Evolutionary conservation across 352 stramenopile species (phyloP).

Genomic region (Detonula confervacea): DNA sequence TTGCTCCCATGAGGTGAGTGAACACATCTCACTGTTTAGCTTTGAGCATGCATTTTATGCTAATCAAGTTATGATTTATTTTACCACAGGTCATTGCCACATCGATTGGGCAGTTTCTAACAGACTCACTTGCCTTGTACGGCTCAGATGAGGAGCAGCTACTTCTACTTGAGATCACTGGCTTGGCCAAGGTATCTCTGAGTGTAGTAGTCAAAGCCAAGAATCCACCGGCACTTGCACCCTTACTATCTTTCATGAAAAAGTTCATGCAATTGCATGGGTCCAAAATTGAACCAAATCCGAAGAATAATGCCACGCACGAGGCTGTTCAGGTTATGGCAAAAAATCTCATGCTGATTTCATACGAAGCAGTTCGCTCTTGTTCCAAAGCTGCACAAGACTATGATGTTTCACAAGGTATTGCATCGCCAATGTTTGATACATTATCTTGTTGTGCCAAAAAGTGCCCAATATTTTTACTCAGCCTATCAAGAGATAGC

Average conservation of each 20-base stretch:
- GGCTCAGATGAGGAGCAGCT: slow-evolving; percentile 28
- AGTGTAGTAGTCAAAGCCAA: slow-evolving; percentile 12
- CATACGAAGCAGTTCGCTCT: slow-evolving; percentile 42
- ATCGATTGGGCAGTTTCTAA: slow-evolving; percentile 33
- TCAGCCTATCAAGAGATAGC: slow-evolving; percentile 42
- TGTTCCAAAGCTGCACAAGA: too few relatives aligned
- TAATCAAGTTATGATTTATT: too few relatives aligned
- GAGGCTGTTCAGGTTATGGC: slow-evolving; percentile 26
- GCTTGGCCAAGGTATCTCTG: slow-evolving; percentile 27
- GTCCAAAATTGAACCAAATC: slow-evolving; percentile 14
- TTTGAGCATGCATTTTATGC: too few relatives aligned
- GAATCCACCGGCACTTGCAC: slow-evolving; percentile 21
- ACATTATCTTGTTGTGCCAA: slow-evolving; percentile 47
- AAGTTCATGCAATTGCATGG: slow-evolving; percentile 39
- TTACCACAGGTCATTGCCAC: slow-evolving; percentile 33
- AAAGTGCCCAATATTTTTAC: slow-evolving; percentile 58
- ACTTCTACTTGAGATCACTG: slow-evolving; percentile 29
- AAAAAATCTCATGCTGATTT: slow-evolving; percentile 39
- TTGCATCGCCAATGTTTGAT: slow-evolving; percentile 55
- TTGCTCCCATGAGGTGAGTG: slow-evolving; percentile 54
- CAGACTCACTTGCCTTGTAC: slow-evolving; percentile 30
- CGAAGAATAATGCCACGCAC: slow-evolving; percentile 3
- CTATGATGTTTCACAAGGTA: slow-evolving; percentile 11
- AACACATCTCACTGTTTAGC: too few relatives aligned
- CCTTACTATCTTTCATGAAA: slow-evolving; percentile 45